phyloP scores from a whole-genome alignment of 805 yeast genomes.

The Saccharomycopsis fodiens region DNA sequence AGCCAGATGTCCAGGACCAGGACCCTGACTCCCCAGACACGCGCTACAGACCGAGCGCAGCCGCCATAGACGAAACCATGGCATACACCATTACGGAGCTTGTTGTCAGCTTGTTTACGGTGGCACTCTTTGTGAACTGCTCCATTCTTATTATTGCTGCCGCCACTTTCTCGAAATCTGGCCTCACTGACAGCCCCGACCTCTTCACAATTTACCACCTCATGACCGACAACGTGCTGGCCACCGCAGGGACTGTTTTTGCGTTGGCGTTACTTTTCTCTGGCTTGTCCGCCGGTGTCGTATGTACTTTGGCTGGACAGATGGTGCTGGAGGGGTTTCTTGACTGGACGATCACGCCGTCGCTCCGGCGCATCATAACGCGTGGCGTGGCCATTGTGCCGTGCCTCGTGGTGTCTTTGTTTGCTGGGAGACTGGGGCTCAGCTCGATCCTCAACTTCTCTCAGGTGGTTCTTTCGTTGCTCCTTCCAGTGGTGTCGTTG shows the following conservation, averaged over 20 bases:
- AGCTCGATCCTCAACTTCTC: conserved; percentile 66
- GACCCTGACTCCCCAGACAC: conserved; percentile 27
- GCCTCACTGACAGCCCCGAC: conserved; percentile 43
- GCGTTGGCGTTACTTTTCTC: conserved; percentile 83
- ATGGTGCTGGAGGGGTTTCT: conserved; percentile 89
- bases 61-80: conserved; percentile 75
- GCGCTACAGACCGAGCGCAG: conserved; percentile 64
- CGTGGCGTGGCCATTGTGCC: conserved; percentile 81
- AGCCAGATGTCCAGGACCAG: conserved; percentile 16
- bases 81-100: conserved; percentile 76
- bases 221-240: conserved; percentile 61
- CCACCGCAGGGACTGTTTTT: conserved; percentile 82
- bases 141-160: conserved; percentile 90
- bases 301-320: conserved; percentile 89
- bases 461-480: conserved; percentile 74
- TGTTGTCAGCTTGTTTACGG: conserved; percentile 71
- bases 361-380: conserved; percentile 70
- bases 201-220: conserved; percentile 71
- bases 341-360: conserved; percentile 74
- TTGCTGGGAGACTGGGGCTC: conserved; percentile 77
- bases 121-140: conserved; percentile 88
- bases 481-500: conserved; percentile 81
- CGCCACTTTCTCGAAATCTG: conserved; percentile 53
- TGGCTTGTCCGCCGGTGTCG: conserved; percentile 95
- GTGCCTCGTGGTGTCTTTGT: conserved; percentile 64